Evolutionary conservation across 768 basidiomycete genomes (phyloP).

Genomic region (Tulasnella sp.): DNA sequence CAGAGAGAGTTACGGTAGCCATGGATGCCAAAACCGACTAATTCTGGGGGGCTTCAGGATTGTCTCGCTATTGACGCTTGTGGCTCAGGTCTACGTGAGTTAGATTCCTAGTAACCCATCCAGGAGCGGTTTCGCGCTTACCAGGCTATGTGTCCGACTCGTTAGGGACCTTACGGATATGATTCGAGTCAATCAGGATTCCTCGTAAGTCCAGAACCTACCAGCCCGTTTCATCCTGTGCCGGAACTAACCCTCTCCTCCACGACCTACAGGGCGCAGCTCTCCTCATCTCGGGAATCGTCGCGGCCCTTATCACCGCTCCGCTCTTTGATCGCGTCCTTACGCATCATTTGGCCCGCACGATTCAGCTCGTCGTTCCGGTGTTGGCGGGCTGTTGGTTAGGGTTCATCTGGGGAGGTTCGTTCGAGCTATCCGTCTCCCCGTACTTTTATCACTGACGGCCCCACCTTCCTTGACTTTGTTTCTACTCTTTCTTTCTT

Average conservation of each 20-base stretch:
- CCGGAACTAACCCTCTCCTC: neutral
- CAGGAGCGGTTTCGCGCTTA: neutral
- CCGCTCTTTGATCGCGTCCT: slow-evolving; percentile 83
- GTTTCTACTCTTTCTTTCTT: neutral
- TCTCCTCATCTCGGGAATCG: slow-evolving; percentile 44
- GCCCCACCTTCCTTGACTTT: no score
- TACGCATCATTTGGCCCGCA: slow-evolving; percentile 58
- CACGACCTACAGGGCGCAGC: slow-evolving; percentile 44
- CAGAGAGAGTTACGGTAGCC: neutral
- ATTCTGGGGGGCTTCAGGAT: no score
- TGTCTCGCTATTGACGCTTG: slow-evolving; percentile 57
- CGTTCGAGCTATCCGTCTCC: slow-evolving; percentile 22
- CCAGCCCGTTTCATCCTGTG: neutral
- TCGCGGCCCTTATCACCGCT: slow-evolving; percentile 57
- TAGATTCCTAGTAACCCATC: neutral
- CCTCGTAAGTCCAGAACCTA: slow-evolving; percentile 45
- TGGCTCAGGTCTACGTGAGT: slow-evolving; percentile 58
- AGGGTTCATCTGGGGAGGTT: slow-evolving; percentile 73
- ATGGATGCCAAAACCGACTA: no score
- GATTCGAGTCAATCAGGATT: slow-evolving; percentile 55
- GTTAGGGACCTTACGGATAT: slow-evolving; percentile 68
- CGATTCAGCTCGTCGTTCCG: slow-evolving; percentile 54
- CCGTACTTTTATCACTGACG: no score
- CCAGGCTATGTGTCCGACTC: neutral
- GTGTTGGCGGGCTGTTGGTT: slow-evolving; percentile 54